Evolutionary conservation across 768 basidiomycete genomes (phyloP), one percentile per base, ranked within the genome.

Genomic region (Trametopsis cervina): DNA sequence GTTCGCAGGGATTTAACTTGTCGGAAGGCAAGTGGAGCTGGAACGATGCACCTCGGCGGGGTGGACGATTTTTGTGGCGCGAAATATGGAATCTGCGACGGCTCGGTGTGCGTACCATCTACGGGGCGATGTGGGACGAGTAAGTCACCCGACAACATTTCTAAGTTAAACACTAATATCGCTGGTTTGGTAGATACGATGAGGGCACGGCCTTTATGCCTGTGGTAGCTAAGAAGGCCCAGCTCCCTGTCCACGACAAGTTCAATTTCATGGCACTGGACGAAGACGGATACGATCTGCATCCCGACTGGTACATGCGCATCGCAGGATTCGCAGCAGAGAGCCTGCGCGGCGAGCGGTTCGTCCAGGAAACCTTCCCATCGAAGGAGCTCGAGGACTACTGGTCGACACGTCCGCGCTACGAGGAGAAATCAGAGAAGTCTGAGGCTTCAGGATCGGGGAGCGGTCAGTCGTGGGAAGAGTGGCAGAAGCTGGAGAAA

Each of bases 121-220:
- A 90, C 53, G 83, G 83, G 20, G 86, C 87, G 5, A 90, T 89
- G 87, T 90, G 89, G 86, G 89, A 91, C 57, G 89, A 89, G 82
- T 74, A 50, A 52, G 70, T 65, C 18, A 20, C 29, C 21, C 25
- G 24, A 38, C 26, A 27, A 13, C 26, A 25, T n/a, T n/a, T n/a
- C n/a, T n/a, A n/a, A n/a, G n/a, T n/a, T n/a, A n/a, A n/a, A n/a
- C n/a, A n/a, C n/a, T n/a, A n/a, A n/a, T n/a, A n/a, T n/a, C n/a
- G n/a, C n/a, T n/a, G n/a, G n/a, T n/a, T n/a, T n/a, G n/a, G n/a
- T 54, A 86, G 84, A 63, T 89, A 89, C 54, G 87, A 90, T 56
- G 86, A 89, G 69, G 89, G 89, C 29, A 91, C 89, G 0, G 86
- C 81, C 1, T 77, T 88, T 52, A 77, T 92, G 73, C 89, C 89